These are phyloP conservation scores for Rhizoctonia solani DNA, from an alignment of 1,284 basidiomycete species.

Conservation along the genomic window DNA sequence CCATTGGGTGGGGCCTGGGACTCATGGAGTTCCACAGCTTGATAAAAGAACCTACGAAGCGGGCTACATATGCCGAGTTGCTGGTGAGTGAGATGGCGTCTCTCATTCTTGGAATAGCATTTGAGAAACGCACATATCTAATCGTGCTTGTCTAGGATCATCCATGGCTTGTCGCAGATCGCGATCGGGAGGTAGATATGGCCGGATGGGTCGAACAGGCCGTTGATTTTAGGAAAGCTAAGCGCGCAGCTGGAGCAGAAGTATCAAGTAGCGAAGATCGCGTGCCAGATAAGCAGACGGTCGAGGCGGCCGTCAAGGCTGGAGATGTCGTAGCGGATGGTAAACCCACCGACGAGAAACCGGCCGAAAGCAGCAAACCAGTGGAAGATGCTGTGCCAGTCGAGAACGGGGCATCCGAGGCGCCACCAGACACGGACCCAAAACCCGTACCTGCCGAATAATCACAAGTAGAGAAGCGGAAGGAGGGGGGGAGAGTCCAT, in stretches of 20 bases:
- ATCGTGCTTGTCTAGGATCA: too few relatives aligned
- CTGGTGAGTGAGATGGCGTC: constrained; percentile 55
- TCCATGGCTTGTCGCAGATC: constrained; percentile 65
- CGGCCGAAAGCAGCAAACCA: background rate
- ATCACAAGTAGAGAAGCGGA: too few relatives aligned
- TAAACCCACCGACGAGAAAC: background rate
- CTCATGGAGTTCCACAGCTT: constrained; percentile 64
- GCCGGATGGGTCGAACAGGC: constrained; percentile 74
- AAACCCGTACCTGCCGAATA: background rate
- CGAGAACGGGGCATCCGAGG: background rate
- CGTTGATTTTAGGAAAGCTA: constrained; percentile 52
- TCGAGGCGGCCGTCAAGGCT: constrained; percentile 16
- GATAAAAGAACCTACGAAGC: constrained; percentile 72
- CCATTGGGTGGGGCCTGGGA: constrained; percentile 1
- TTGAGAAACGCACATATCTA: too few relatives aligned
- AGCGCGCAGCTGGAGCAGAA: constrained; percentile 27
- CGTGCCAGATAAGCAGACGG: constrained; percentile 2
- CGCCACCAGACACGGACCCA: background rate
- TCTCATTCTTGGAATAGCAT: background rate
- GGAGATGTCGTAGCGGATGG: background rate
- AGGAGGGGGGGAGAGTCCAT: too few relatives aligned
- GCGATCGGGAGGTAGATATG: constrained; percentile 74
- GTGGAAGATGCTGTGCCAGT: background rate
- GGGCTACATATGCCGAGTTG: constrained; percentile 86
- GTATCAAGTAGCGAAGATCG: constrained; percentile 15